Conservation (phyloP, 2,329 filamentous ascomycete genomes). For the Fusarium sp. region DNA sequence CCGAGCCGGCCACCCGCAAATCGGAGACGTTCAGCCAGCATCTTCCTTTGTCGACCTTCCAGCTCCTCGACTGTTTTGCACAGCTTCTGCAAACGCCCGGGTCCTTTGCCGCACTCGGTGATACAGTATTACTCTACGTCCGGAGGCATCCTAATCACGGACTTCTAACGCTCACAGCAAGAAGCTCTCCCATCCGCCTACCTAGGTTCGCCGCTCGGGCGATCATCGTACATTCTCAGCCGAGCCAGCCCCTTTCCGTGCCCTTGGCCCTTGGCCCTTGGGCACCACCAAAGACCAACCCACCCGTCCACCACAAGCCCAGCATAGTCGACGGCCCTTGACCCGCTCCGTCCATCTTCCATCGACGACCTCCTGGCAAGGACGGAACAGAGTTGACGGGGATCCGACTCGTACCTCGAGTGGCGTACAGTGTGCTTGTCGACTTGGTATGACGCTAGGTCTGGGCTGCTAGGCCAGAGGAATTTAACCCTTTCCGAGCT, state of each 20-base stretch:
- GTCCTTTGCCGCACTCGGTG: constrained; percentile 22
- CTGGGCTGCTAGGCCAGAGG: constrained; percentile 41
- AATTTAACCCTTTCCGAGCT: constrained; percentile 46
- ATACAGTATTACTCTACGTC: constrained; percentile 16
- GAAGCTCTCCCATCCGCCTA: constrained; percentile 3
- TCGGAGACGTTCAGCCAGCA: constrained; percentile 29
- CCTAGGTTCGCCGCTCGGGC: constrained; percentile 29
- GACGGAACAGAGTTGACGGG: constrained; percentile 34
- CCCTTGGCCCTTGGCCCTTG: constrained; percentile 33
- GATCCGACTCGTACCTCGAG: constrained; percentile 34
- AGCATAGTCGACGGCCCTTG: constrained; percentile 32
- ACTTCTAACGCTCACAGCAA: constrained; percentile 12
- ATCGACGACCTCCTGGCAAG: constrained; percentile 21
- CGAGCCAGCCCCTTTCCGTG: constrained; percentile 41
- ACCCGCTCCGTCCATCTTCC: constrained; percentile 34
- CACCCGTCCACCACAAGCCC: constrained; percentile 29
- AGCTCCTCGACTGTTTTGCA: constrained; percentile 12
- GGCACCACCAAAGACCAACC: constrained; percentile 22
- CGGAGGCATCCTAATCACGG: neutral
- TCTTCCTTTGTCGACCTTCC: constrained; percentile 23
- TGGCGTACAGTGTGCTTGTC: constrained; percentile 39
- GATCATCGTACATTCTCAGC: constrained; percentile 34
- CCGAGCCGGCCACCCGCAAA: constrained; percentile 34
- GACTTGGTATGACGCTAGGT: constrained; percentile 46
- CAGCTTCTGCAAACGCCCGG: constrained; percentile 23